Base-by-base conservation (phyloP, 176 grass and related monocot genomes). In the Oryza australiensis region DNA sequence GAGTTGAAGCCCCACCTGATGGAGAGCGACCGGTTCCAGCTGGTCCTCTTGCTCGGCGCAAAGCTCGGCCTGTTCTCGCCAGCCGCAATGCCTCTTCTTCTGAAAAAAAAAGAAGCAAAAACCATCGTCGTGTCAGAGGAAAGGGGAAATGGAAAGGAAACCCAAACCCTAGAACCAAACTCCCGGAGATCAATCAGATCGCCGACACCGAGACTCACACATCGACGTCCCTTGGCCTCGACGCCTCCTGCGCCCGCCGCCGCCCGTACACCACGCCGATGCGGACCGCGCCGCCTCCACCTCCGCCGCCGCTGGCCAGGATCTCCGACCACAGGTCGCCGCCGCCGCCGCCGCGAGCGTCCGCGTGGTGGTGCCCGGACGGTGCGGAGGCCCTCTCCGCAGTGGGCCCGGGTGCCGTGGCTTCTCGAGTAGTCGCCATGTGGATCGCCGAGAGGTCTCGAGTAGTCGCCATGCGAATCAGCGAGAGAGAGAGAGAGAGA, bases 21-120 rank as follows among this genome's bases (percentile, higher is more conserved):
- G 55, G 95, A 98, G 27, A 98, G 95, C 75, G 95, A 91, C 16
- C 87, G 95, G 26, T 87, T 96, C 94, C 94, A 96, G 77, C 90
- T 94, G 18, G 78, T 91, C 64, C 84, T 88, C 87, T 89, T 93
- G 77, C 66, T 43, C 9, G 75, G 85, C 42, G 2, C 78, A 40
- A 88, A 91, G 86, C 92, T 89, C 86, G 80, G 78, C 82, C 88
- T 84, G 30, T 65, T 83, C 62, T 91, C 66, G 46, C 64, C 79
- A 27, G 71, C 73, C 32, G 87, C 53, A 65, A 82, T 23, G 75
- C 76, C 66, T 37, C 75, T 93, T 37, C 75, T 93, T 43, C 65
- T 83, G 66, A 53, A 26, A 45, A 77, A 68, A 3, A 14, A 30
- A 26, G 35, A 73, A 67, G 2, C 12, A 30, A 30, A 80, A 85